These are phyloP conservation scores for Nannochloris sp. DNA, from an alignment of 139 green algal genomes.

Conservation along the genomic window DNA sequence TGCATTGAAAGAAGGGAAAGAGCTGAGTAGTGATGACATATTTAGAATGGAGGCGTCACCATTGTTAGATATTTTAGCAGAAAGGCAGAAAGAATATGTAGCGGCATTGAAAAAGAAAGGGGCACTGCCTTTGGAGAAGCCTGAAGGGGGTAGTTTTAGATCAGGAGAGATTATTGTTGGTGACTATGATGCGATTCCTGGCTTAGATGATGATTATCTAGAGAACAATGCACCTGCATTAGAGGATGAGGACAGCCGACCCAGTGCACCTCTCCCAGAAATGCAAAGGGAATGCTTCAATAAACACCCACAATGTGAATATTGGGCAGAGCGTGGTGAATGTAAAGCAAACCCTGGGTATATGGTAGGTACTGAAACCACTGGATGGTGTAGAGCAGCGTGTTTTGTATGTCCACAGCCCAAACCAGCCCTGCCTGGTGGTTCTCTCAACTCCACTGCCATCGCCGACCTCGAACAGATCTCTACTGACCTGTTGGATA, in stretches of 20 bases:
- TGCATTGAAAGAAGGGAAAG: neutral
- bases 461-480: neutral
- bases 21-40: no score
- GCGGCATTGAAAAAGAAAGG: neutral
- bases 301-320: neutral
- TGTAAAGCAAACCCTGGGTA: conserved; percentile 8
- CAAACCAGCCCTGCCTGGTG: neutral
- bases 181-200: no score
- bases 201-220: no score
- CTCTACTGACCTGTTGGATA: neutral
- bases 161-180: no score
- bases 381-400: neutral
- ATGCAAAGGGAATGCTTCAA: neutral
- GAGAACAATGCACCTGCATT: no score
- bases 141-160: no score
- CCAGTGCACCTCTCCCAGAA: no score
- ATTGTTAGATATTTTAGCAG: neutral
- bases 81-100: neutral
- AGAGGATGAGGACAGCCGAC: no score
- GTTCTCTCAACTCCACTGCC: neutral
- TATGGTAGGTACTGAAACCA: neutral
- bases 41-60: neutral
- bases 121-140: no score
- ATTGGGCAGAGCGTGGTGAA: conserved; percentile 5
- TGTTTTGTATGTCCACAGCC: neutral